These are phyloP conservation scores for Phanerochaete carnosa DNA, from an alignment of 768 basidiomycete species.

Conservation along the genomic window DNA sequence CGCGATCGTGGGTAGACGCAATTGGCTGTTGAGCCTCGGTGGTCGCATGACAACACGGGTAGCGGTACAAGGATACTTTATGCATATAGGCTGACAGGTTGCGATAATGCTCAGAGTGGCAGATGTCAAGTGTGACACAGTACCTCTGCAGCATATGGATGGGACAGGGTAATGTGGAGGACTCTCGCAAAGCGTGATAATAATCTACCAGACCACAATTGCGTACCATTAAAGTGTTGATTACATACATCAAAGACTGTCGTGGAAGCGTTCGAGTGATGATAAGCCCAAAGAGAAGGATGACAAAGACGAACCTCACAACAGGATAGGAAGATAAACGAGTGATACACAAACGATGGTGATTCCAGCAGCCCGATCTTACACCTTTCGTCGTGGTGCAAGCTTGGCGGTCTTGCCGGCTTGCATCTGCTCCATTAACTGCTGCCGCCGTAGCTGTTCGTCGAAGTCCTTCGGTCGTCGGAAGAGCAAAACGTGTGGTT, in stretches of 20 bases:
- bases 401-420: slow-evolving; percentile 24
- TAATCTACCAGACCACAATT: not conserved
- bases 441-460: slow-evolving; percentile 17
- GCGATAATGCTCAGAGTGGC: not conserved
- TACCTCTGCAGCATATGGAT: not conserved
- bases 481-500: slow-evolving; percentile 93
- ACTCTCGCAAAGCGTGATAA: not conserved
- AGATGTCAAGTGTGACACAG: not conserved
- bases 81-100: not conserved
- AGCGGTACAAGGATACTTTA: not conserved
- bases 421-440: slow-evolving; percentile 17
- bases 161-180: not conserved
- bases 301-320: not conserved
- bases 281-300: slow-evolving; percentile 2
- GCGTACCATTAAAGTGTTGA: not conserved
- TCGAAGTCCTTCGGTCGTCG: slow-evolving; percentile 72
- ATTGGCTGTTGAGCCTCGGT: not conserved
- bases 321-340: not conserved
- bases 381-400: slow-evolving; percentile 36
- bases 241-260: slow-evolving; percentile 4
- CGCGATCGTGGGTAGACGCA: not conserved
- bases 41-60: not conserved
- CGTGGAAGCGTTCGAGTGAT: not conserved
- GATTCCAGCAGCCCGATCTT: slow-evolving; percentile 5
- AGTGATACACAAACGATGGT: not conserved